phyloP scores from a whole-genome alignment of 176 grass and related monocot genomes.

The Ampelocalamus luodianensis region DNA sequence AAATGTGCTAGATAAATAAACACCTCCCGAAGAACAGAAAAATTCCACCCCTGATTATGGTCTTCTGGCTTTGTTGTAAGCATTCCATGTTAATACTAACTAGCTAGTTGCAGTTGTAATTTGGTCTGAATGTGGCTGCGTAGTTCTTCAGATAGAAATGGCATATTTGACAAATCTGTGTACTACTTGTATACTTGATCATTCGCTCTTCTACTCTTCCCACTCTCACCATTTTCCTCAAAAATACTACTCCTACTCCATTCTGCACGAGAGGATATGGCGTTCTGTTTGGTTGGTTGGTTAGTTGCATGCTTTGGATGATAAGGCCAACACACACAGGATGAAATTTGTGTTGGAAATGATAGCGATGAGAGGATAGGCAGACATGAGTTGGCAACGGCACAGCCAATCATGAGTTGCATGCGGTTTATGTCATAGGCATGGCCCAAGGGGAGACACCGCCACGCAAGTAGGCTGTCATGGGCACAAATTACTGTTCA shows the following conservation, averaged over 20 bases:
- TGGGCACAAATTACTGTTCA: no score
- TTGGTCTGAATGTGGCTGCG: no score
- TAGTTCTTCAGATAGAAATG: background rate
- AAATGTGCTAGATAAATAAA: background rate
- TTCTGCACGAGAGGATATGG: background rate
- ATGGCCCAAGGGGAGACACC: no score
- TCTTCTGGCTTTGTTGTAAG: background rate
- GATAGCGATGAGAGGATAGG: background rate
- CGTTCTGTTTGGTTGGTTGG: background rate
- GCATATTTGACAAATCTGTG: background rate
- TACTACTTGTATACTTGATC: no score
- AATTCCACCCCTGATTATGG: background rate
- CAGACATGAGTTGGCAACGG: background rate
- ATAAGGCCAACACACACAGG: background rate
- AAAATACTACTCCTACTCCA: background rate
- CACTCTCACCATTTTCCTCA: background rate
- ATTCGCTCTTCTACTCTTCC: background rate
- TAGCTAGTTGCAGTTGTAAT: background rate
- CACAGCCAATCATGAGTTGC: constrained; percentile 28
- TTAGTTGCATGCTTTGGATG: constrained; percentile 11
- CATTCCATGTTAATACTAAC: background rate
- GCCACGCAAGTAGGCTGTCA: no score
- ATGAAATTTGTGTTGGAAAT: background rate
- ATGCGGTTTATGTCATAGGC: background rate
- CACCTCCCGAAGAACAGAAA: background rate